phyloP scores from a whole-genome alignment of 495 filamentous ascomycete genomes.

The Echria macrotheca region DNA sequence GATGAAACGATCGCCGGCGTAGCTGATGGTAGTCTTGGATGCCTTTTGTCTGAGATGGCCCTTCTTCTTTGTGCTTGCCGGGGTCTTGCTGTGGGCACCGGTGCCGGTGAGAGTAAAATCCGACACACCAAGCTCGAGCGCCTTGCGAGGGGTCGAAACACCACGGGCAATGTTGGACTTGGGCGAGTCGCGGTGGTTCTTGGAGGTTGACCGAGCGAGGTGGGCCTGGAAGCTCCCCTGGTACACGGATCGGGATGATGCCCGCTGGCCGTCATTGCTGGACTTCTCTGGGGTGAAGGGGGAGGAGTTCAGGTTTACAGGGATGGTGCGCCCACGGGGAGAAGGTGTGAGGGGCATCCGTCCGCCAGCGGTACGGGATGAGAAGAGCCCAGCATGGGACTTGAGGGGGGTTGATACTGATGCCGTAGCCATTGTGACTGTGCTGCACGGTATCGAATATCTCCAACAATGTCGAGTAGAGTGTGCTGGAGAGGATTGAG shows the following conservation, averaged over 20 bases:
- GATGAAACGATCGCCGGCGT: slow-evolving; percentile 93
- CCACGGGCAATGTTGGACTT: slow-evolving; percentile 89
- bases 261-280: slow-evolving; percentile 44
- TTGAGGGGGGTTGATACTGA: slow-evolving; percentile 88
- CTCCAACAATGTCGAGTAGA: slow-evolving; percentile 29
- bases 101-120: slow-evolving; percentile 90
- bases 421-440: slow-evolving; percentile 73
- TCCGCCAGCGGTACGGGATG: slow-evolving; percentile 84
- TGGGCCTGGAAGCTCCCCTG: slow-evolving; percentile 64
- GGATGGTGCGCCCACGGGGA: slow-evolving; percentile 52
- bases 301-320: slow-evolving; percentile 54
- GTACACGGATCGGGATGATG: slow-evolving; percentile 63
- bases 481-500: not conserved
- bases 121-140: slow-evolving; percentile 83
- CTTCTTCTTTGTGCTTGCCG: slow-evolving; percentile 64
- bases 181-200: slow-evolving; percentile 66
- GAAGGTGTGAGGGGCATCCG: slow-evolving; percentile 93
- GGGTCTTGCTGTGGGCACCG: slow-evolving; percentile 60
- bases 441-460: slow-evolving; percentile 35
- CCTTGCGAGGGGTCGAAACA: slow-evolving; percentile 62
- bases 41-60: slow-evolving; percentile 57
- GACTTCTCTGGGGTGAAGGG: slow-evolving; percentile 75
- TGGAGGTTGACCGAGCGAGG: slow-evolving; percentile 61
- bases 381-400: slow-evolving; percentile 90
- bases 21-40: slow-evolving; percentile 73